These are phyloP conservation scores for Plasmodium relictum DNA, from an alignment of 169 alveolate genomes.

Conservation along the genomic window DNA sequence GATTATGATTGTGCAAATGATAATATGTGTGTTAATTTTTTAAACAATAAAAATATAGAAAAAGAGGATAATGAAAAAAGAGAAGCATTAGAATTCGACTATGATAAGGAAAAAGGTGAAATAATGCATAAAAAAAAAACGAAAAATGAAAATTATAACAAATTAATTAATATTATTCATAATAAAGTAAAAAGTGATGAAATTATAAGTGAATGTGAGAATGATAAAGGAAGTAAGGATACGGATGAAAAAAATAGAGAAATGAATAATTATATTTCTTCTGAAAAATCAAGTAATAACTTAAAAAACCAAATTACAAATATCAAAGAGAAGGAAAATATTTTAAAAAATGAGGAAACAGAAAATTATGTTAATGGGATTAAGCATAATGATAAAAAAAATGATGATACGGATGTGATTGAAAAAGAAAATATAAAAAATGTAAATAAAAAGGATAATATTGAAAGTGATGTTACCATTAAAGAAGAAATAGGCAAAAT, in stretches of 20 bases:
- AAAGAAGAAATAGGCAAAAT: too few relatives aligned
- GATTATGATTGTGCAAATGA: constrained; percentile 74
- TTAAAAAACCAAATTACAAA: too few relatives aligned
- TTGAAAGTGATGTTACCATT: not conserved
- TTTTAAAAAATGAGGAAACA: too few relatives aligned
- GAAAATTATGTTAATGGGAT: not conserved
- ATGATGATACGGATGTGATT: not conserved
- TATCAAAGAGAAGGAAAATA: too few relatives aligned
- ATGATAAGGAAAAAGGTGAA: not conserved
- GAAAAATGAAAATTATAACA: constrained; percentile 5
- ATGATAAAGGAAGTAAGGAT: not conserved
- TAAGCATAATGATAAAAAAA: not conserved
- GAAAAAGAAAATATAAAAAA: not conserved
- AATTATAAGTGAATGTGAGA: not conserved
- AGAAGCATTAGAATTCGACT: not conserved
- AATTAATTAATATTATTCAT: not conserved
- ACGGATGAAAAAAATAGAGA: not conserved
- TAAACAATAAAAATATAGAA: constrained; percentile 3
- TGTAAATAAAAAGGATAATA: not conserved
- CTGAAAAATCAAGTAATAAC: too few relatives aligned
- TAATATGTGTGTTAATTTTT: constrained; percentile 53
- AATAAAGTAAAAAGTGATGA: not conserved
- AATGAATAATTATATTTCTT: not conserved
- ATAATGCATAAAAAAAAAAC: not conserved
- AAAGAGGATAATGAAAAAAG: constrained; percentile 4